phyloP scores from a whole-genome alignment of 139 green algal species.

The Ettlia oleoabundans region DNA sequence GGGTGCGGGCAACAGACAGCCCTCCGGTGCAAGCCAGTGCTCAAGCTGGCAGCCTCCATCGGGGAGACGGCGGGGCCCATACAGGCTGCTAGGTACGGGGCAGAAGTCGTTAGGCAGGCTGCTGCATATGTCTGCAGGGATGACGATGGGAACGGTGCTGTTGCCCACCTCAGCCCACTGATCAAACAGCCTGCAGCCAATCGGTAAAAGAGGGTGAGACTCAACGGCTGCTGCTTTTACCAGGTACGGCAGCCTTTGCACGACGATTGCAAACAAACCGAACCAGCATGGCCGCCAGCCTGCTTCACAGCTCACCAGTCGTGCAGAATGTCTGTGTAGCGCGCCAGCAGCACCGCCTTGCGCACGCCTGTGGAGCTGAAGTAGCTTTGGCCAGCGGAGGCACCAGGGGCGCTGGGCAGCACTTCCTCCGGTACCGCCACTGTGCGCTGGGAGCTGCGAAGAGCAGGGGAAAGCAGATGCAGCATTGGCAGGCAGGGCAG shows the following conservation, averaged over 20 bases:
- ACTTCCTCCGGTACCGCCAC: not conserved
- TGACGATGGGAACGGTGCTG: not conserved
- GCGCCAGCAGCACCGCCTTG: conserved; percentile 47
- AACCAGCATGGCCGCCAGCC: not conserved
- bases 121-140: not conserved
- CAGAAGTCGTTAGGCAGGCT: conserved; percentile 30
- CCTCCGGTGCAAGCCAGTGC: conserved; percentile 4
- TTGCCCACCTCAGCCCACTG: conserved; percentile 34
- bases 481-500: not conserved
- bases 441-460: not conserved
- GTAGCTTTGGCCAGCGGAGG: not conserved
- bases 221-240: not conserved
- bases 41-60: not conserved
- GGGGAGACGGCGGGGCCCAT: not conserved
- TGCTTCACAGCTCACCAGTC: conserved; percentile 12
- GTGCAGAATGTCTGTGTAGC: conserved; percentile 44
- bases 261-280: too few species aligned
- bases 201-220: not conserved
- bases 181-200: conserved; percentile 32
- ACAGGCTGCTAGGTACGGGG: not conserved
- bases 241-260: not conserved
- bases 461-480: too few species aligned
- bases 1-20: conserved; percentile 34
- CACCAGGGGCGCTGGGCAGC: not conserved
- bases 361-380: conserved; percentile 40